Percentiles rank a stretch among this genome's conserved stretches.
These are phyloP conservation scores for Boletus subcaerulescens DNA, from an alignment of 768 basidiomycete genomes.

Conservation along the genomic window DNA sequence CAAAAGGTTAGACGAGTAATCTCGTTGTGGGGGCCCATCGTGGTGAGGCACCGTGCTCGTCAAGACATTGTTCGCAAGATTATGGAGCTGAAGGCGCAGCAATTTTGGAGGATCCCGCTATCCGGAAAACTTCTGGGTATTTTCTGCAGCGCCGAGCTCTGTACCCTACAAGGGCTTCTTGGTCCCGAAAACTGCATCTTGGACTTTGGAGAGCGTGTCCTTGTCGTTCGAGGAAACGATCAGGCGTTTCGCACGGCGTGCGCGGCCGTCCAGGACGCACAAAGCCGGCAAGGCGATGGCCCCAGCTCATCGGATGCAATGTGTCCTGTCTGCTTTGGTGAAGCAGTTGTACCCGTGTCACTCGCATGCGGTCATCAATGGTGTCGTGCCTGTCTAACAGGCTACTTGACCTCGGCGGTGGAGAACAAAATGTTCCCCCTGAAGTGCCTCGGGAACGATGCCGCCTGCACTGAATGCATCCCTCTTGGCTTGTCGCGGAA, in stretches of 20 bases:
- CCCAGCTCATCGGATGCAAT: conserved; percentile 17
- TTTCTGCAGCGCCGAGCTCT: conserved; percentile 47
- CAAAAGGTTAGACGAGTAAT: conserved; percentile 44
- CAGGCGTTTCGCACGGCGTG: conserved; percentile 34
- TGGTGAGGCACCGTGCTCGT: conserved; percentile 40
- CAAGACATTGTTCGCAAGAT: conserved; percentile 48
- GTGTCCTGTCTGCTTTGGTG: conserved; percentile 73
- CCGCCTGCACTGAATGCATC: conserved; percentile 54
- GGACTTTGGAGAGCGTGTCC: conserved; percentile 38
- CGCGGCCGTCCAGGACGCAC: conserved; percentile 41
- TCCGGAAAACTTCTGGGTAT: conserved; percentile 42
- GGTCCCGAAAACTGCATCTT: conserved; percentile 58
- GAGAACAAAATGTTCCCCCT: conserved; percentile 65
- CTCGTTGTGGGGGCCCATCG: conserved; percentile 51
- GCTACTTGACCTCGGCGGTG: conserved; percentile 56
- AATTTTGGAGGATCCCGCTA: conserved; percentile 45
- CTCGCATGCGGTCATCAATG: conserved; percentile 66
- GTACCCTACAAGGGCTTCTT: conserved; percentile 43
- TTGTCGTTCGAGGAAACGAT: conserved; percentile 58
- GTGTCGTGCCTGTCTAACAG: conserved; percentile 60
- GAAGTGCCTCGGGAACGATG: conserved; percentile 66
- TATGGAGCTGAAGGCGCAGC: conserved; percentile 40
- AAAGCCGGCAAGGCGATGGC: conserved; percentile 29
- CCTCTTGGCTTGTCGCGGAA: conserved; percentile 49
- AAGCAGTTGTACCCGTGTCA: conserved; percentile 47